Evolutionary conservation across 225 moss, liverwort and hornwort species (phyloP), one percentile per base, ranked within the genome.

Genomic region (Ulota crispa): DNA sequence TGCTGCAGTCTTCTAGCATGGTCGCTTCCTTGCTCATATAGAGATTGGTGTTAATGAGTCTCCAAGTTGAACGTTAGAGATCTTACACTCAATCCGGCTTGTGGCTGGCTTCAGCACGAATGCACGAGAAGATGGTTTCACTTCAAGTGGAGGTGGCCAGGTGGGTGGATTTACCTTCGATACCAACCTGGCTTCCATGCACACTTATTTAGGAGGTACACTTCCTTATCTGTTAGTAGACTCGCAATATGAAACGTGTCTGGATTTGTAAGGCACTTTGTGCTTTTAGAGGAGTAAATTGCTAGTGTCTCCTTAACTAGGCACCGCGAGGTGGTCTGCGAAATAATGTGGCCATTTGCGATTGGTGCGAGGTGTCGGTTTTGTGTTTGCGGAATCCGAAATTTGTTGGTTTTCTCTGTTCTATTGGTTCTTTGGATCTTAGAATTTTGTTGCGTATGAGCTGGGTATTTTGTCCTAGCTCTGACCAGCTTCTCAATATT

Each of bases 91-190:
- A 43, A 68, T 75, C 70, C 45, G 39, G 21, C 43, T 77, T 88
- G 68, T 80, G 77, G 60, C 55, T 87, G 71, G 56, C 24, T 75
- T 72, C 92, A 95, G 97, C 82, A 54, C 87, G 55, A 91, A 88
- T 78, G 89, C 77, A 59, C 75, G 85, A 61, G 95, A 94, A 81
- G 91, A 93, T 82, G 93, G 92, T 59, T 82, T 82, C 45, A 26
- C 75, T 34, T 75, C 81, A 34, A 75, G 47, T 75, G 92, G 94
- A 74, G 92, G 87, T 80, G 94, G 97, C 69, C 80, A 81, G 73
- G 89, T 94, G 76, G 97, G 97, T 65, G 95, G 95, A 77, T 95
- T 97, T 81, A 97, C 97, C 42, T 97, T 95, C 79, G 93, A 97
- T 43, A 94, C 97, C 55, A 93, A 89, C 80, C 89, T 97, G 61